Conservation (phyloP, 495 filamentous ascomycete genomes). For the Saxophila tyrrhenica region DNA sequence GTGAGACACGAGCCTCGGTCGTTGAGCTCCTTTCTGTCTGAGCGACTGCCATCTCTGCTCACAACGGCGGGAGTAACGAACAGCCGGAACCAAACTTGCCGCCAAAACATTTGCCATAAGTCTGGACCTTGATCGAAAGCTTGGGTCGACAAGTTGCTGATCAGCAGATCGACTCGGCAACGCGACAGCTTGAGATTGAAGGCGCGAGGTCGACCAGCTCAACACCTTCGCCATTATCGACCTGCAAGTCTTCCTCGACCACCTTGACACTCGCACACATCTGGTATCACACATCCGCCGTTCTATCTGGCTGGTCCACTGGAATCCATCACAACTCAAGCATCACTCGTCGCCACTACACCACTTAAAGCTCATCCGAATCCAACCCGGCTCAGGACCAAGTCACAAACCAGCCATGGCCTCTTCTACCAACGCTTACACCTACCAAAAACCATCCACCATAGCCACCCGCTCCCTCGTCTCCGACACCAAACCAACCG, state of each 20-base stretch:
- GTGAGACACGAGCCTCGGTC: too few relatives aligned
- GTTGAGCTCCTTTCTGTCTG: too few relatives aligned
- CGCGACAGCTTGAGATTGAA: background rate
- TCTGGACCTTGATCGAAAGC: background rate
- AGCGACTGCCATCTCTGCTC: too few relatives aligned
- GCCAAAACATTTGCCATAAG: background rate
- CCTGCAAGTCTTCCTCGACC: too few relatives aligned
- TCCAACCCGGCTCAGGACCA: too few relatives aligned
- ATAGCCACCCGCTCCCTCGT: slow-evolving; percentile 13
- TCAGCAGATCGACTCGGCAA: background rate
- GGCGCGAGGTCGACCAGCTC: background rate
- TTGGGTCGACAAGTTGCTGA: background rate
- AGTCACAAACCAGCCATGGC: background rate
- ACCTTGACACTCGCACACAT: too few relatives aligned
- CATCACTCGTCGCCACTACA: too few relatives aligned
- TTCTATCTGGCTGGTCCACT: too few relatives aligned
- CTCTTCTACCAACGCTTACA: slow-evolving; percentile 5
- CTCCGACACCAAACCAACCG: slow-evolving; percentile 1
- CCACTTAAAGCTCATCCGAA: background rate
- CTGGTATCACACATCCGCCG: too few relatives aligned
- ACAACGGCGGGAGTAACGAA: too few relatives aligned
- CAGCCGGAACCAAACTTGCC: too few relatives aligned
- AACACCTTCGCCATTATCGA: too few relatives aligned
- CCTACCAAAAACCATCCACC: slow-evolving; percentile 7
- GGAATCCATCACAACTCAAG: background rate